These are phyloP conservation scores for Cryptococcus depauperatus DNA, from an alignment of 1,284 basidiomycete species.

Conservation along the genomic window DNA sequence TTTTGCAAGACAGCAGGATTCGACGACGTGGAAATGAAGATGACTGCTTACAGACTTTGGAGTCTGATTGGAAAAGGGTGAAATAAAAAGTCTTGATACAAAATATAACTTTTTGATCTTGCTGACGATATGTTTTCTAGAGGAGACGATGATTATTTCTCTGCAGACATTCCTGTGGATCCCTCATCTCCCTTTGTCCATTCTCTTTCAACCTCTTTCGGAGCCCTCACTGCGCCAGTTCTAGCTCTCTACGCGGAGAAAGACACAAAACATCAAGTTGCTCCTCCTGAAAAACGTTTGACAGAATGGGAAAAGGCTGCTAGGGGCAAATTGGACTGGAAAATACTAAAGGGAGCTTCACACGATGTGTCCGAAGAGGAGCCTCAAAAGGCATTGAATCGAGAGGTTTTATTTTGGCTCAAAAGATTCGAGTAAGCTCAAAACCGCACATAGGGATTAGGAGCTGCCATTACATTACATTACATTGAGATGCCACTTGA, in stretches of 20 bases:
- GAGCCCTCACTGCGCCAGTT: constrained; percentile 27
- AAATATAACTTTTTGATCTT: neutral
- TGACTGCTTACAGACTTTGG: constrained; percentile 36
- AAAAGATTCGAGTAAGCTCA: constrained; percentile 9
- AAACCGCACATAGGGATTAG: too few relatives aligned
- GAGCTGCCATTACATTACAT: too few relatives aligned
- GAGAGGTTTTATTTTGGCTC: constrained; percentile 28
- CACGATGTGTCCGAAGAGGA: constrained; percentile 34
- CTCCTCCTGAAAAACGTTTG: constrained; percentile 14
- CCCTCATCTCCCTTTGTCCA: constrained; percentile 20
- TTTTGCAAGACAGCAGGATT: constrained; percentile 21
- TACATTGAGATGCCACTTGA: too few relatives aligned
- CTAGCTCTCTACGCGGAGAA: constrained; percentile 37
- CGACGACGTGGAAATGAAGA: constrained; percentile 9
- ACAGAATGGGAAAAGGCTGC: constrained; percentile 24
- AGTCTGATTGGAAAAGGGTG: constrained; percentile 33
- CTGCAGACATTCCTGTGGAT: constrained; percentile 31
- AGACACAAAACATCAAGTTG: constrained; percentile 36
- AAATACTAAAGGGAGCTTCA: constrained; percentile 30
- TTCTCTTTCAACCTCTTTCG: constrained; percentile 39
- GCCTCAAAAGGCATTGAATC: constrained; percentile 22
- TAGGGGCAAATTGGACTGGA: constrained; percentile 21
- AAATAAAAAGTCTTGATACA: too few relatives aligned
- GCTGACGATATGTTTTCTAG: constrained; percentile 16
- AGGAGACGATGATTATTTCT: constrained; percentile 47